Evolutionary conservation across 306 rosid species (phyloP), one percentile per base, ranked within the genome.

Genomic region (Trifolium pratense): DNA sequence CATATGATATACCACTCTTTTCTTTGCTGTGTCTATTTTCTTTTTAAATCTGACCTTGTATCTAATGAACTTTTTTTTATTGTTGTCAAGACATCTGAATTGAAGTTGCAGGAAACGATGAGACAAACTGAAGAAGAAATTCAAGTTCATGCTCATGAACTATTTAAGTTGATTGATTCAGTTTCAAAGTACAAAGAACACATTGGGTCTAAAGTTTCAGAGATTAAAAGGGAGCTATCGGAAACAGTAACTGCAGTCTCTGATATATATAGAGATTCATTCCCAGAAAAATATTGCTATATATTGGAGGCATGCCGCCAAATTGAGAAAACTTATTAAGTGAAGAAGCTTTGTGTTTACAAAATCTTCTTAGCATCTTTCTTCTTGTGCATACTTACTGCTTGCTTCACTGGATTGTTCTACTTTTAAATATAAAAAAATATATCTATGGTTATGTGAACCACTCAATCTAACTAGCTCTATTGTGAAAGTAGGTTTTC

Each of bases 151-250:
- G 88, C 87, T 40, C n/a, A 69, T 11, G 86, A 89, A 70, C 87
- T 91, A 55, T 73, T 89, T 37, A 68, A 79, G 46, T 67, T 89
- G 74, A 75, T 88, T 57, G 91, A 94, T 78, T 75, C 88, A 0
- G 83, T 87, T 66, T 89, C 95, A 0, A 78, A 83, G 64, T 84
- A 78, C 80, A 88, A 91, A 85, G 97, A 87, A 80, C 34, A 78
- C 5, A 69, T 82, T 34, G 78, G 68, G 39, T 84, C 91, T 32
- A 87, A 83, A 81, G 77, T 89, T 63, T 75, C 76, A 64, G 89
- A 88, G 80, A 84, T 89, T 89, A 86, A 81, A 80, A 83, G 66
- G 21, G 78, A 59, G 20, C 84, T 94, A 34, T 77, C 88, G 0
- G 89, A 89, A 71, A 84, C 96, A 10, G 89, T 87, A n/a, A 58